A percentile compares a stretch with the other conserved stretches of the same genome.
These are phyloP conservation scores for Lachancea fermentati DNA, from an alignment of 805 yeast genomes.

Conservation along the genomic window DNA sequence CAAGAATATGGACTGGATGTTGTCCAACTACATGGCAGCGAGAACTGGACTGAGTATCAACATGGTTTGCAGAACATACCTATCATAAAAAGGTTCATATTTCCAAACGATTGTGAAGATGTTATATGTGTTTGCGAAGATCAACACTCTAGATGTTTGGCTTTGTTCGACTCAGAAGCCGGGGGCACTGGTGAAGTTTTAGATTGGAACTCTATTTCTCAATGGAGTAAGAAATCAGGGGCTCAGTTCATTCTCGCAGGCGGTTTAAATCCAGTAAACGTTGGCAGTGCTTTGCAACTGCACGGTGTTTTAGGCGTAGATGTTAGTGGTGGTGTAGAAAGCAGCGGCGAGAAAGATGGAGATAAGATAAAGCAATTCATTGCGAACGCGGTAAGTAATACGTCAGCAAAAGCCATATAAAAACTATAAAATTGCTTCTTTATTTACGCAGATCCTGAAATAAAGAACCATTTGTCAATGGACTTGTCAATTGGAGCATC, in stretches of 20 bases:
- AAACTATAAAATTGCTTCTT: not conserved
- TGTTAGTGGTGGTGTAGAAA: constrained; percentile 94
- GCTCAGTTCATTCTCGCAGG: constrained; percentile 71
- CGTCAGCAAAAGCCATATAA: not conserved
- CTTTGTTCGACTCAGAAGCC: constrained; percentile 74
- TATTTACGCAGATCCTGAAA: constrained; percentile 63
- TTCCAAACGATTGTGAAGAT: constrained; percentile 48
- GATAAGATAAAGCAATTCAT: constrained; percentile 58
- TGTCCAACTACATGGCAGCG: constrained; percentile 85
- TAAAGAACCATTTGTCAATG: constrained; percentile 97
- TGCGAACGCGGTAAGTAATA: constrained; percentile 37
- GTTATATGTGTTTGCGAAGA: constrained; percentile 23
- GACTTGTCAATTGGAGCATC: constrained; percentile 96
- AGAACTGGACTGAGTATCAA: constrained; percentile 36
- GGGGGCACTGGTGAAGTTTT: constrained; percentile 90
- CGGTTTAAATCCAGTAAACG: constrained; percentile 76
- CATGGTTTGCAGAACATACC: constrained; percentile 40
- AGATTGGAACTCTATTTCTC: constrained; percentile 57
- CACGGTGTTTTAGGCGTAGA: constrained; percentile 81
- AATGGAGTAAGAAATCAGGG: constrained; percentile 28
- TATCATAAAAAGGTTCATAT: constrained; percentile 61
- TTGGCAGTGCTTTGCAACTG: constrained; percentile 43
- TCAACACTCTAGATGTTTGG: constrained; percentile 15
- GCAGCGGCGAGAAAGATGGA: constrained; percentile 65
- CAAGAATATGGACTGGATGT: constrained; percentile 54